Base-by-base conservation (phyloP, 768 basidiomycete genomes). In the Russula vinacea region DNA sequence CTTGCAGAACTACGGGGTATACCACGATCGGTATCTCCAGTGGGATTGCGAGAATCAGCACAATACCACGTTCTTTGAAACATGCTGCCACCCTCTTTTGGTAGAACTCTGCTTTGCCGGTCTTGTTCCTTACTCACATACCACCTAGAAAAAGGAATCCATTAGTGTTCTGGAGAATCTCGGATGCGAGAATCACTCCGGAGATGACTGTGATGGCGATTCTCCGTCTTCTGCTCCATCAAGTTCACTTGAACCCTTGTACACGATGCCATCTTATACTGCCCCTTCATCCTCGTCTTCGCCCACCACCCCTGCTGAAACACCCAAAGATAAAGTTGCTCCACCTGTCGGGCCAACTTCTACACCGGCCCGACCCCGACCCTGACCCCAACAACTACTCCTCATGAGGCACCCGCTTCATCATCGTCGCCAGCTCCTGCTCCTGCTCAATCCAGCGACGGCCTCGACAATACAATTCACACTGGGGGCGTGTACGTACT, bases 71-170 rank as follows among this genome's bases (percentile, higher is more conserved):
- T 87, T 87, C 78, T 92, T 89, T 73, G 77, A 84, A 60, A 61
- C 70, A 33, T 92, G 92, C 72, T 89, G 90, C 79, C 84, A 84
- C 72, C 86, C 89, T 63, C 76, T 89, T 64, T 77, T 86, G 71
- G 86, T 86, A 72, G 45, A 80, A 73, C 29, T 11, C 4, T 4
- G 52, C 1, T 13, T 49, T 39, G 24, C 42, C 53, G 26, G 40
- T 26, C 24, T 29, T 69, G 42, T 44, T 67, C 57, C 14, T 16
- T 17, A 45, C 55, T 52, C 45, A 37, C 45, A 22, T 24, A 22
- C 32, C 33, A 40, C 17, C 57, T 53, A 86, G 85, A 78, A 80
- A 70, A 56, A 78, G 87, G 76, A 81, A 75, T 58, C 79, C 85
- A 42, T 73, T 74, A 66, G 83, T 82, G 35, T n/a, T 47, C 35